Evolutionary conservation across 2,329 filamentous ascomycete genomes (phyloP).

Genomic region (Sporothrix mexicana): DNA sequence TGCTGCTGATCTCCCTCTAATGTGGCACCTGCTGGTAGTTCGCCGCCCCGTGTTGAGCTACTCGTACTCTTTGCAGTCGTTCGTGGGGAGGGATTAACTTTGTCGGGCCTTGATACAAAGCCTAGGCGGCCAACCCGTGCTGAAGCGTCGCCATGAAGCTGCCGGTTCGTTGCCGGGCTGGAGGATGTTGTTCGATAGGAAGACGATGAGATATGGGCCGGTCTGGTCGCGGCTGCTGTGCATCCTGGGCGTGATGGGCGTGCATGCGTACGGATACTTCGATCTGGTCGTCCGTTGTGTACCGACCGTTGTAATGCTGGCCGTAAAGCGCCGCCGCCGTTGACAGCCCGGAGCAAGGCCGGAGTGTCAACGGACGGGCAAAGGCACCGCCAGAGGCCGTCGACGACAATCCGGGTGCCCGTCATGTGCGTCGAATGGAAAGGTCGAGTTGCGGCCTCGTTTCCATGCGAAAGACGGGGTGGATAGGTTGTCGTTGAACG

Average conservation of each 20-base stretch:
- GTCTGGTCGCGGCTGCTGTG: constrained; percentile 23
- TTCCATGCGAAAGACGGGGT: constrained; percentile 10
- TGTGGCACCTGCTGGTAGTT: neutral
- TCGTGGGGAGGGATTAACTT: neutral
- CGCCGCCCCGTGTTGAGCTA: neutral
- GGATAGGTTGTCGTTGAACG: neutral
- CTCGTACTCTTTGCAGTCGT: neutral
- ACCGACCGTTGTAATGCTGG: neutral
- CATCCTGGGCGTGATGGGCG: neutral
- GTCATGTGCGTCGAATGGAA: constrained; percentile 43
- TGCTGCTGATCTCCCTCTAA: neutral
- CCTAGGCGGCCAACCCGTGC: constrained; percentile 32
- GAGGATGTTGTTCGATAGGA: neutral
- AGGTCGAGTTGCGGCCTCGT: neutral
- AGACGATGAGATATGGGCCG: neutral
- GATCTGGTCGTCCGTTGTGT: neutral
- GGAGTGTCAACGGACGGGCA: constrained; percentile 60
- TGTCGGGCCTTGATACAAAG: neutral
- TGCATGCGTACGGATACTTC: neutral
- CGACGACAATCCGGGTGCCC: constrained; percentile 50
- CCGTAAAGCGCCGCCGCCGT: constrained; percentile 33
- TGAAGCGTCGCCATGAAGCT: constrained; percentile 22
- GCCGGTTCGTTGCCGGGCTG: neutral
- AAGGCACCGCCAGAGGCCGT: constrained; percentile 69
- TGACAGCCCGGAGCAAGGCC: constrained; percentile 46